Evolutionary conservation across 2,329 filamentous ascomycete genomes (phyloP), one percentile per base, ranked within the genome.

Genomic region (Fusarium graminum): DNA sequence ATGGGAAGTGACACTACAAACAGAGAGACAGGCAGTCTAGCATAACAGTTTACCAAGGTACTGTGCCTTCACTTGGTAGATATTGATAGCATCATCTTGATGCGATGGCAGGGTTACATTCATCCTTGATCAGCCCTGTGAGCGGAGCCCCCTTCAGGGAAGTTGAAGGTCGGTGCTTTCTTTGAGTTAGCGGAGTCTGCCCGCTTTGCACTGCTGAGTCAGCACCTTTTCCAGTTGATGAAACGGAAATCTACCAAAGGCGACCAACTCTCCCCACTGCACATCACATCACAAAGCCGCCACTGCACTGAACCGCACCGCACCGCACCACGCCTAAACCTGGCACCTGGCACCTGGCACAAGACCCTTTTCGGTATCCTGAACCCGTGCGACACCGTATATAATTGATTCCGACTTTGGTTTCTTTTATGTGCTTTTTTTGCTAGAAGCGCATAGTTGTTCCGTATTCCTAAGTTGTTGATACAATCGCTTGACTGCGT

Each of bases 201-300:
- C 25, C 25, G 28, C n/a, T n/a, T 44, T 41, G 41, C 17, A 39
- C 46, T 63, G 70, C 62, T 72, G 70, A 72, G 62, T 72, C 58
- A 72, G 64, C 70, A 11, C 28, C 25, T 30, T 52, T 54, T 58
- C 67, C 71, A 67, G 57, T 65, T 67, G 56, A 68, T 70, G 72
- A 71, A 74, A 68, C 57, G 63, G 65, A 74, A 74, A 71, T 75
- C 72, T 68, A 74, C 69, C 66, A 52, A 54, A 72, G 70, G 62
- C 69, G 71, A 69, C 64, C 73, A 79, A 79, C 75, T 75, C 75
- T 78, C 70, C 70, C 76, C 76, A 74, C 66, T 78, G 76, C 77
- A 79, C 70, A 77, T 69, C 74, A 75, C 71, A 60, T 69, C 74
- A 76, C 71, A 60, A 68, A 62, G 70, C 67, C 65, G 67, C 50